Base-by-base conservation (phyloP, 2,329 filamentous ascomycete genomes). In the Cercospora zeae-maydis region DNA sequence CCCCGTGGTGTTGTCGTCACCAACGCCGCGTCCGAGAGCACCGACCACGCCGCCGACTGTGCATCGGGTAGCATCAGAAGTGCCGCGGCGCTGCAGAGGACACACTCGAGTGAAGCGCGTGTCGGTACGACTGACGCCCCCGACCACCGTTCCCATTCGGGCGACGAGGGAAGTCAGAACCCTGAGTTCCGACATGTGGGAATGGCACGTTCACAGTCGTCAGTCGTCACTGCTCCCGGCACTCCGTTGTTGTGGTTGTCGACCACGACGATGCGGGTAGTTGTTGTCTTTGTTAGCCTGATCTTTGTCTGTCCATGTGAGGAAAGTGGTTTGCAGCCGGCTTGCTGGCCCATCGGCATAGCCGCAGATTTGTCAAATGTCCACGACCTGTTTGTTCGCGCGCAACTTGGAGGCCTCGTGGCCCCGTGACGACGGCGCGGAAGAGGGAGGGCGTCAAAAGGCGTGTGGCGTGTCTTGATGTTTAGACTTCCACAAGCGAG, bases 41-140 rank as follows among this genome's bases (percentile, higher is more conserved):
- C 79, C 83, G 16, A 84, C 80, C 1, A 84, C 78, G 33, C 81
- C 81, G 16, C 83, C 83, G 4, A 82, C 76, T 2, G 47, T 52
- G 21, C 21, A 27, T 27, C 21, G 27, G 47, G 27, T n/a, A n/a
- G n/a, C n/a, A n/a, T n/a, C n/a, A 31, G 24, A 19, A 51, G 27
- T 51, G 9, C n/a, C n/a, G 21, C n/a, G 16, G 8, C 37, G 47
- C 47, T 30, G 21, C 47, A 21, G 27, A 31, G 47, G 47, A 51
- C 14, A 51, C 27, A 21, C 47, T 51, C 21, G 47, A 51, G 36
- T 42, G 24, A 53, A 37, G 19, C 51, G 24, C 33, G 34, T 54
- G 45, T 34, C 58, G 39, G 82, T 84, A 60, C 81, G 80, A 7
- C 81, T 78, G 16, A 84, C 73, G 33, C 82, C 82, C 19, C 82